Evolutionary conservation across 2,329 filamentous ascomycete genomes (phyloP).

Genomic region (Hymenoscyphus linearis): DNA sequence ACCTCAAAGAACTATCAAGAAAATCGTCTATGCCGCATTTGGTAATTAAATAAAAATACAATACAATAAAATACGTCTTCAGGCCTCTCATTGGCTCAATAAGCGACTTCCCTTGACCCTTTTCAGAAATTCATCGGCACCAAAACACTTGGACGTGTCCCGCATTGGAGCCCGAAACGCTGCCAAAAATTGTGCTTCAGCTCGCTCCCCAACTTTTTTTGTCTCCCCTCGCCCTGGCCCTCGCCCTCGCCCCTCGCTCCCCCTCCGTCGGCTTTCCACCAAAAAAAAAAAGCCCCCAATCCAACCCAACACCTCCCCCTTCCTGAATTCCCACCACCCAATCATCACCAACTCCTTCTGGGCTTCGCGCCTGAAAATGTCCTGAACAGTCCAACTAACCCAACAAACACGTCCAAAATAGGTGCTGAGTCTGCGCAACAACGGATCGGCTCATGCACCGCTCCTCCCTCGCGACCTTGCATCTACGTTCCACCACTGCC

Average conservation of each 20-base stretch:
- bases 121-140: not conserved
- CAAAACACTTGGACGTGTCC: not conserved
- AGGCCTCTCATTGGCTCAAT: not conserved
- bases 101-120: not conserved
- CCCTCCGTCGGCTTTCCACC: not conserved
- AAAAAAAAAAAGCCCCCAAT: too few relatives aligned
- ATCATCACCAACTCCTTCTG: constrained; percentile 6
- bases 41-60: not conserved
- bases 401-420: constrained; percentile 10
- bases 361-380: not conserved
- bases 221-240: constrained; percentile 1
- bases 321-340: constrained; percentile 3
- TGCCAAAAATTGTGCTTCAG: not conserved
- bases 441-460: constrained; percentile 15
- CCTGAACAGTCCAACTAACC: not conserved
- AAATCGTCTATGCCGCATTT: not conserved
- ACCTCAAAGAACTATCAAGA: not conserved
- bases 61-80: not conserved
- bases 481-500: constrained; percentile 14
- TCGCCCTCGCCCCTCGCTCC: not conserved
- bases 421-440: not conserved
- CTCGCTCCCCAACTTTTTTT: not conserved
- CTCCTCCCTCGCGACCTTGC: constrained; percentile 17
- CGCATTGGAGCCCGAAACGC: constrained; percentile 1
- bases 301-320: not conserved